Base-by-base conservation (phyloP, 345 rosid genomes). In the Kernera saxatilis region DNA sequence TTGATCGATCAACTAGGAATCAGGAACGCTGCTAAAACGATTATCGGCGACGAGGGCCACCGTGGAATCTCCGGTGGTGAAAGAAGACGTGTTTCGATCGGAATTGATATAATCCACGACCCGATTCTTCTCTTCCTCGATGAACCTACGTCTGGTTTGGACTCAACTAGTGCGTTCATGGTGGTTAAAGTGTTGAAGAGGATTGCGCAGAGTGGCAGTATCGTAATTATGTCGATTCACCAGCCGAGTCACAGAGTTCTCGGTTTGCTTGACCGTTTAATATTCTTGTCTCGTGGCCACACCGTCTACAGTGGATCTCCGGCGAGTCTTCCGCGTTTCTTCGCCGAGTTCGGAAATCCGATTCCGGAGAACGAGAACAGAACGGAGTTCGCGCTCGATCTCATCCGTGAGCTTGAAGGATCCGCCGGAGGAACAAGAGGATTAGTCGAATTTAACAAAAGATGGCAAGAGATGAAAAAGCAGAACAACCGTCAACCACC, bases 31-130 rank as follows among this genome's bases (percentile, higher is more conserved):
- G 98, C 98, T 3, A 85, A 84, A 41, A 94, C 99, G 0, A 83
- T 94, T 0, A 91, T 94, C 10, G 99, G 99, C 2, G 98, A 94
- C 50, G 99, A 94, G 79, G 98, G 97, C 4, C 99, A 89, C 78
- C 83, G 99, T 1, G 99, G 99, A 0, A 97, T 94, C 59, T 91
- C 98, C 2, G 99, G 98, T 0, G 98, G 99, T 1, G 99, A 94
- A 69, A 81, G 98, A 5, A 81, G 99, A 50, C 82, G 99, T 9
- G 99, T 91, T 4, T 94, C 99, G 0, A 94, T 94, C 0, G 99
- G 99, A 0, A 94, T 79, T 8, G 99, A 94, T 56, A 89, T 94
- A 12, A 88, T 94, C 51, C 99, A 94, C 21, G 99, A 94, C 35
- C 99, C 98, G 1, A 91, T 94, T 33, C 35, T 94, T 6, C 84